Evolutionary conservation across 2,329 filamentous ascomycete genomes (phyloP).

Genomic region (Tolypocladium inflatum): DNA sequence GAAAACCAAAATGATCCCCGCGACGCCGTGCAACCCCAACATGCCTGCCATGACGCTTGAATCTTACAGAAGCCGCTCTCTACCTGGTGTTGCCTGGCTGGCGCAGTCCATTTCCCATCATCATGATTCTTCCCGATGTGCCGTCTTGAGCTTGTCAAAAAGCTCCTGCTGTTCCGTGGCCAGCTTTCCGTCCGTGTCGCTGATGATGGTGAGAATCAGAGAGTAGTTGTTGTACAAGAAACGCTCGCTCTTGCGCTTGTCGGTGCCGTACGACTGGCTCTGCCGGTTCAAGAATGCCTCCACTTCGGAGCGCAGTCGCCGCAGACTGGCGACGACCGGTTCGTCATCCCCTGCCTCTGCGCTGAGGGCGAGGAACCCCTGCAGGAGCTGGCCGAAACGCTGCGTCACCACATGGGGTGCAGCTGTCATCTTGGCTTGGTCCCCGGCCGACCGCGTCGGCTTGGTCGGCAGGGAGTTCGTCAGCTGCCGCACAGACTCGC

Average conservation of each 20-base stretch:
- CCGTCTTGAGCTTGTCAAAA: slow-evolving; percentile 58
- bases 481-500: slow-evolving; percentile 67
- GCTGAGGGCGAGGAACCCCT: slow-evolving; percentile 74
- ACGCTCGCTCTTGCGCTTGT: slow-evolving; percentile 71
- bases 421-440: slow-evolving; percentile 55
- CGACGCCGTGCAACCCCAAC: background rate
- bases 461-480: slow-evolving; percentile 42
- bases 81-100: background rate
- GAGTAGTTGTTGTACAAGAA: slow-evolving; percentile 97
- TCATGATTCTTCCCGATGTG: slow-evolving; percentile 38
- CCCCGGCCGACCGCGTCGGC: slow-evolving; percentile 31
- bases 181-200: slow-evolving; percentile 64
- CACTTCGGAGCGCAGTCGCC: slow-evolving; percentile 68
- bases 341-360: slow-evolving; percentile 92
- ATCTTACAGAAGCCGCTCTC: background rate
- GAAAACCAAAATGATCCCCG: background rate
- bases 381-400: slow-evolving; percentile 86
- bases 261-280: slow-evolving; percentile 61
- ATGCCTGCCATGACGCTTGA: background rate
- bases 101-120: background rate
- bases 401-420: slow-evolving; percentile 90
- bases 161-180: slow-evolving; percentile 65
- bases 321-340: slow-evolving; percentile 74
- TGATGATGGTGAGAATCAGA: slow-evolving; percentile 84
- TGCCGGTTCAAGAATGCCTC: slow-evolving; percentile 74